phyloP scores from a whole-genome alignment of 2,329 filamentous ascomycete species.

The Xylariaceae sp. region DNA sequence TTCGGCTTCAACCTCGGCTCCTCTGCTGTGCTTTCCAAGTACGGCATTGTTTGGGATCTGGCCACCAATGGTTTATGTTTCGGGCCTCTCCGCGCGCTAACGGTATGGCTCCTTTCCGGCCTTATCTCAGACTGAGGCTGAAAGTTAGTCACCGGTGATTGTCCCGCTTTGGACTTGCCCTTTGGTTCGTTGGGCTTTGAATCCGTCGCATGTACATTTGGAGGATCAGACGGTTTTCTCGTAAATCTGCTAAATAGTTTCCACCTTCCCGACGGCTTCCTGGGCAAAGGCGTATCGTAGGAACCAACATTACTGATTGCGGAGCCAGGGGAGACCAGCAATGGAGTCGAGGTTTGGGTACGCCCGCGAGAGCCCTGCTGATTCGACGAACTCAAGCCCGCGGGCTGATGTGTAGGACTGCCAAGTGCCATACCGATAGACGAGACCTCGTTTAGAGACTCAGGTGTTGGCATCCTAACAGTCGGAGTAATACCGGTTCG shows the following conservation, averaged over 20 bases:
- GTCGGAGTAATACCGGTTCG: slow-evolving; percentile 37
- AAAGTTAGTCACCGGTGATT: slow-evolving; percentile 17
- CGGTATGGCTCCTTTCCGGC: slow-evolving; percentile 43
- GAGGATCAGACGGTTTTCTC: slow-evolving; percentile 43
- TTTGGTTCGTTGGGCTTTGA: slow-evolving; percentile 28
- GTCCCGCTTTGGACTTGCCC: slow-evolving; percentile 18
- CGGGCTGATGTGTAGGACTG: slow-evolving; percentile 59
- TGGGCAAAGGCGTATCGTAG: slow-evolving; percentile 36
- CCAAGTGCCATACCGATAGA: slow-evolving; percentile 75
- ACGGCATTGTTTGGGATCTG: slow-evolving; percentile 47
- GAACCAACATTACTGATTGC: slow-evolving; percentile 25
- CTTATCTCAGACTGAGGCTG: slow-evolving; percentile 24
- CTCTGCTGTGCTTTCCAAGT: slow-evolving; percentile 23
- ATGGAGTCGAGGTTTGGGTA: slow-evolving; percentile 16
- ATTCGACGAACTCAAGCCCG: slow-evolving; percentile 30
- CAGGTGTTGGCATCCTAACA: slow-evolving; percentile 46
- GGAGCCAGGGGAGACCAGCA: slow-evolving; percentile 27
- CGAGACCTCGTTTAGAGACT: slow-evolving; percentile 46
- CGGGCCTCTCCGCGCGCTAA: slow-evolving; percentile 34
- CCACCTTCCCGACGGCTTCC: slow-evolving; percentile 58
- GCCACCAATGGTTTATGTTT: slow-evolving; percentile 50
- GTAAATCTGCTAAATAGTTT: slow-evolving; percentile 61
- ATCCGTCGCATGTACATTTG: slow-evolving; percentile 11
- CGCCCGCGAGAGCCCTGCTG: slow-evolving; percentile 18
- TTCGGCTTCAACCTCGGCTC: slow-evolving; percentile 12